These are phyloP conservation scores for Prunus mume DNA, from an alignment of 306 rosid species.

Conservation along the genomic window DNA sequence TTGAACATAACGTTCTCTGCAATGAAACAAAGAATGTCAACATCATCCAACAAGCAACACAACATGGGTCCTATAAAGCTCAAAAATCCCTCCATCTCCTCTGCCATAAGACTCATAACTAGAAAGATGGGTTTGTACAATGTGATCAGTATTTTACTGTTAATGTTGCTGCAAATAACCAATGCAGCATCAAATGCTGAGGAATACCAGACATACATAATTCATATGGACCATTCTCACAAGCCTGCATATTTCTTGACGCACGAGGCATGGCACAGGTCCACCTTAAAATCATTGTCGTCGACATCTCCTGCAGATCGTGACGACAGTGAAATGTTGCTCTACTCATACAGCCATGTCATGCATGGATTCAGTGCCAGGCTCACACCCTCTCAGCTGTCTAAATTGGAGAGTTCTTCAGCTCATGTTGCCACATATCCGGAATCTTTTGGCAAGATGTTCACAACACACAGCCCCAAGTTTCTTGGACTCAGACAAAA, in stretches of 20 bases:
- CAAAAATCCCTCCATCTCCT: background rate
- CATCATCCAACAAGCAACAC: background rate
- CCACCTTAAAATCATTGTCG: constrained; percentile 8
- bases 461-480: constrained; percentile 21
- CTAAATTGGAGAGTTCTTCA: background rate
- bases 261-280: constrained; percentile 20
- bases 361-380: constrained; percentile 30
- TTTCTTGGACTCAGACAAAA: constrained; percentile 18
- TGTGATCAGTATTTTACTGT: background rate
- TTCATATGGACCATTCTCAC: constrained; percentile 8
- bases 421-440: constrained; percentile 18
- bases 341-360: constrained; percentile 15
- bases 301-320: background rate
- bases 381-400: constrained; percentile 16
- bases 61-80: background rate
- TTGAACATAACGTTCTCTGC: background rate
- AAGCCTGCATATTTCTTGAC: background rate
- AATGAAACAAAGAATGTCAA: background rate
- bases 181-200: background rate
- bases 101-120: background rate
- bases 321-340: background rate
- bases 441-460: constrained; percentile 17
- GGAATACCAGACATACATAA: constrained; percentile 9
- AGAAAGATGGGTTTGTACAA: background rate
- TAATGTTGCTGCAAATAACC: background rate